Base-by-base conservation (phyloP, 225 moss, liverwort and hornwort species). In the Pseudoscleropodium purum region DNA sequence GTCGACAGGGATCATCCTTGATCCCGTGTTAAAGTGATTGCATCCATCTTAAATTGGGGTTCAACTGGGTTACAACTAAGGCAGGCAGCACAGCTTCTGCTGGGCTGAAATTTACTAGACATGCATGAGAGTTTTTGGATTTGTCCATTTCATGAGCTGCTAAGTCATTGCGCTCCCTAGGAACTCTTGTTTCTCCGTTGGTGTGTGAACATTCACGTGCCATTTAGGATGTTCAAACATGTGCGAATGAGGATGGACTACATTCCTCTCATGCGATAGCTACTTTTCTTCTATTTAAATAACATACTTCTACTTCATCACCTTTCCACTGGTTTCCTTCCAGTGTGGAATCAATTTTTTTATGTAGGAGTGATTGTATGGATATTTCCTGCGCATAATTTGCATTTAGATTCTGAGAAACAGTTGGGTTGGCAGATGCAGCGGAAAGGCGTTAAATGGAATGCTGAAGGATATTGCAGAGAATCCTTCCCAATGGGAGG, bases 11-110 rank as follows among this genome's bases (percentile, higher is more conserved):
- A 83, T 99, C 72, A 94, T 96, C 82, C 93, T 99, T 66, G 97
- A 99, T 89, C 99, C 97, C 67, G 99, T 97, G 47, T 97, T 96
- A 94, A 98, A 97, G 96, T 98, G 85, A 87, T 26, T 52, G 26
- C 37, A 61, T 59, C 31, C 78, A 77, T 29, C 62, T 74, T 54
- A 10, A 79, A 24, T 17, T 84, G 25, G 31, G 64, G 33, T 65
- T 33, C 33, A 8, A 33, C 33, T 33, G 8, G 17, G 8, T 1
- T 33, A 33, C 65, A 65, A 65, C 27, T 62, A 29, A 62, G 65
- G 65, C 65, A 65, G 33, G 16, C 1, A 65, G 65, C 16, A 33
- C 33, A 66, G 34, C 5, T 10, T 67, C 36, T 36, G 67, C 19
- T 10, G 19, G 36, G 10, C 10, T 18, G 5, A 34, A 9, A 19